These are phyloP conservation scores for Camelina laxa DNA, from an alignment of 345 rosid genomes.

Conservation along the genomic window DNA sequence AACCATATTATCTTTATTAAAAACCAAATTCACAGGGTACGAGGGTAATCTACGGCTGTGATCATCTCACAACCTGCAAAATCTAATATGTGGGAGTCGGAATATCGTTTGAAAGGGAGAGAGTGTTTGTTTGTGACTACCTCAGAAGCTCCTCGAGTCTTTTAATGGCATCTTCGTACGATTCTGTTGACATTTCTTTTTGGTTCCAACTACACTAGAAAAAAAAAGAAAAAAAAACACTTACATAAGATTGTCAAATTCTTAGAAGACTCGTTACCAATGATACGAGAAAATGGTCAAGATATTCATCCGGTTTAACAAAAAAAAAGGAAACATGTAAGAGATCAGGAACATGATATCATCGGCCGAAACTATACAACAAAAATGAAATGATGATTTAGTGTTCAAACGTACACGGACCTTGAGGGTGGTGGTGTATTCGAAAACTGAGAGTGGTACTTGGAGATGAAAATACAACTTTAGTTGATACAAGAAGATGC, in stretches of 20 bases:
- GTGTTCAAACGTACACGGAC: slow-evolving; percentile 2
- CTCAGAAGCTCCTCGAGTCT: slow-evolving; percentile 40
- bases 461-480: slow-evolving; percentile 14
- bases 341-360: not conserved
- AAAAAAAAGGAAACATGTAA: not conserved
- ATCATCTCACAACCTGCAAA: not conserved
- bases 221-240: not conserved
- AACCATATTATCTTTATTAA: not conserved
- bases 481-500: slow-evolving; percentile 20
- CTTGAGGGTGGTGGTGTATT: slow-evolving; percentile 5
- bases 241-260: not conserved
- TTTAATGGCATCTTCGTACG: slow-evolving; percentile 34
- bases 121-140: slow-evolving; percentile 9
- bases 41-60: slow-evolving; percentile 11
- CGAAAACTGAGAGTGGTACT: slow-evolving; percentile 7
- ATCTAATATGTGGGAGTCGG: not conserved
- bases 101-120: too few relatives aligned
- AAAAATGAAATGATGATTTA: slow-evolving; percentile 12
- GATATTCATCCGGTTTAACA: not conserved
- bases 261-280: not conserved
- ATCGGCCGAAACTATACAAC: not conserved
- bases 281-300: not conserved
- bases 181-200: slow-evolving; percentile 35
- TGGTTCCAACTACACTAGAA: not conserved
- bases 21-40: not conserved